A percentile compares a stretch with the other conserved stretches of the same genome.
Conservation (phyloP, 805 yeast genomes). For the Metschnikowia cerradonensis region DNA sequence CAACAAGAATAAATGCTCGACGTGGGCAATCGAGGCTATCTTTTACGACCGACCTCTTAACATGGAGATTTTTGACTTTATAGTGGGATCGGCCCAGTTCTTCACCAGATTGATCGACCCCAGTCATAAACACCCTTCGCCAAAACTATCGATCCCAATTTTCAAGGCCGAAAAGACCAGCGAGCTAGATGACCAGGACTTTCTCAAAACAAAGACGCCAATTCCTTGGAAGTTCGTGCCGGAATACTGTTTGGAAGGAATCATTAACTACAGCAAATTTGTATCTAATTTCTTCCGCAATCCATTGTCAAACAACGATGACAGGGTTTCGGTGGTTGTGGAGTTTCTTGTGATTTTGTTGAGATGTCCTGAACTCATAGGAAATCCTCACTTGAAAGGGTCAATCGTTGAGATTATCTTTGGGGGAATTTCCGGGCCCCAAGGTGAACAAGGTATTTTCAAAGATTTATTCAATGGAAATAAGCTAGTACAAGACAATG, state of each 20-base stretch:
- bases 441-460: constrained; percentile 72
- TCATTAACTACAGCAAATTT: constrained; percentile 65
- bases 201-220: constrained; percentile 61
- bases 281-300: constrained; percentile 52
- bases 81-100: constrained; percentile 72
- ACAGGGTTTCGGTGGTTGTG: constrained; percentile 53
- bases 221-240: constrained; percentile 79
- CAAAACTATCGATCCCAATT: constrained; percentile 48
- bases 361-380: constrained; percentile 79
- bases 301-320: constrained; percentile 52
- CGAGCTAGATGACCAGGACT: constrained; percentile 72
- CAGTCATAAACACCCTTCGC: constrained; percentile 54
- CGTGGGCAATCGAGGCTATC: constrained; percentile 60
- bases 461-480: constrained; percentile 61
- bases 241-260: constrained; percentile 80
- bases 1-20: constrained; percentile 35
- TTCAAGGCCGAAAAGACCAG: constrained; percentile 56
- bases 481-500: constrained; percentile 55
- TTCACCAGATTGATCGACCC: constrained; percentile 74
- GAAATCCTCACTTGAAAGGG: constrained; percentile 91
- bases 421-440: constrained; percentile 59
- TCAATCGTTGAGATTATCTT: constrained; percentile 77
- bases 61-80: constrained; percentile 67
- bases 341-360: constrained; percentile 71
- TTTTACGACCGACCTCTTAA: constrained; percentile 56